Evolutionary conservation across 441 rosid genomes (phyloP).

Genomic region (Arabidopsis hybrid): DNA sequence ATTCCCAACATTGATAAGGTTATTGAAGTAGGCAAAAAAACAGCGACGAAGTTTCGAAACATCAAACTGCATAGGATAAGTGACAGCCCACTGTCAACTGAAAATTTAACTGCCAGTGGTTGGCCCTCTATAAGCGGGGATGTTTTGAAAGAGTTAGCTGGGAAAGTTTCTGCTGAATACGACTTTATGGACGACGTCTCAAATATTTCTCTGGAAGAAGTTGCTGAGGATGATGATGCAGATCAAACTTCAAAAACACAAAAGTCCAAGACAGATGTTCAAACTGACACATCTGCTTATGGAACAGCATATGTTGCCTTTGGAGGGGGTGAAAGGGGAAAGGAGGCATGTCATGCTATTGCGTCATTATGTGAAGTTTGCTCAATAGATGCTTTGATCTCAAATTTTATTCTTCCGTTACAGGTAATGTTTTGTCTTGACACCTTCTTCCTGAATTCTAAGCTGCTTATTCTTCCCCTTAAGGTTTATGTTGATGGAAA

Average conservation of each 20-base stretch:
- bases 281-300: constrained; percentile 60
- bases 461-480: constrained; percentile 24
- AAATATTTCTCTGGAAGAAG: constrained; percentile 49
- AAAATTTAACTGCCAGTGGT: constrained; percentile 75
- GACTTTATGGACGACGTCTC: constrained; percentile 50
- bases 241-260: constrained; percentile 41
- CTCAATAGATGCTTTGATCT: constrained; percentile 85
- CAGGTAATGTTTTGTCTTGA: constrained; percentile 62
- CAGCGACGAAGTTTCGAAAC: constrained; percentile 67
- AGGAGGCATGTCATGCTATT: constrained; percentile 92
- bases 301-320: constrained; percentile 65
- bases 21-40: constrained; percentile 90
- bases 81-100: constrained; percentile 55
- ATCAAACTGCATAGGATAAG: constrained; percentile 66
- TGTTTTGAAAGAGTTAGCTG: constrained; percentile 77
- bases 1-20: constrained; percentile 76
- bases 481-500: background rate
- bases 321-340: constrained; percentile 60
- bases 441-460: background rate
- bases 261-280: constrained; percentile 31
- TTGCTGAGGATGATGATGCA: constrained; percentile 35
- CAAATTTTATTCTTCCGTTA: constrained; percentile 91
- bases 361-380: constrained; percentile 90
- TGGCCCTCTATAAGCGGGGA: constrained; percentile 86
- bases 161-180: constrained; percentile 78